phyloP scores from a whole-genome alignment of 1,284 basidiomycete species.

The Tylopilus sp. region DNA sequence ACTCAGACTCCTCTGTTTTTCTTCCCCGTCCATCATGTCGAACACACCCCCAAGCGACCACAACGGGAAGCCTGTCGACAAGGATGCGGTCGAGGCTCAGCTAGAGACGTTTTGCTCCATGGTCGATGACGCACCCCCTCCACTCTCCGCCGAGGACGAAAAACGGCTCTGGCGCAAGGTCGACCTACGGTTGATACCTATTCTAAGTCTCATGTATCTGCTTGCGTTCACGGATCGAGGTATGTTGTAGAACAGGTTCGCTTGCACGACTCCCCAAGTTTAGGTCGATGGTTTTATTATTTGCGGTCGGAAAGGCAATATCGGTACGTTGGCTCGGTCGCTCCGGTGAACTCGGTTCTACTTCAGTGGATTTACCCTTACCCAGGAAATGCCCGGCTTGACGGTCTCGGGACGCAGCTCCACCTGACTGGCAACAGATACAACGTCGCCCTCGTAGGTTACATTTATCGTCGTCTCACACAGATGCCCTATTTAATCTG shows the following conservation, averaged over 20 bases:
- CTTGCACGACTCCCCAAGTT: neutral
- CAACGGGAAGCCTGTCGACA: neutral
- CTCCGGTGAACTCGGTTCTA: neutral
- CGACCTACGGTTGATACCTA: conserved; percentile 61
- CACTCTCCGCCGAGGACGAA: conserved; percentile 43
- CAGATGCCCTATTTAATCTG: neutral
- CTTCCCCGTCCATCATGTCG: neutral
- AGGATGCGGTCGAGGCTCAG: neutral
- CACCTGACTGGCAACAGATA: conserved; percentile 55
- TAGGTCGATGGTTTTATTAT: neutral
- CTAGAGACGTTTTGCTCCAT: neutral
- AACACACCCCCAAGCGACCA: neutral
- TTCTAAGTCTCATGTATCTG: conserved; percentile 61
- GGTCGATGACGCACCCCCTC: conserved; percentile 1
- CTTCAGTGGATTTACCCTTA: neutral
- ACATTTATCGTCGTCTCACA: neutral
- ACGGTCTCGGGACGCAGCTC: conserved; percentile 53
- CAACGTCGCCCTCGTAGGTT: conserved; percentile 60
- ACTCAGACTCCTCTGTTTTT: too few species aligned
- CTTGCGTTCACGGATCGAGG: conserved; percentile 65
- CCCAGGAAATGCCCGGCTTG: conserved; percentile 62
- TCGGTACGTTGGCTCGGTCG: conserved; percentile 38
- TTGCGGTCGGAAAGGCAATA: conserved; percentile 41
- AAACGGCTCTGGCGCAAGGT: conserved; percentile 60
- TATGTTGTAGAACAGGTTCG: conserved; percentile 19